Base-by-base conservation (phyloP, 331 rosid genomes). In the Prunus yedoensis region DNA sequence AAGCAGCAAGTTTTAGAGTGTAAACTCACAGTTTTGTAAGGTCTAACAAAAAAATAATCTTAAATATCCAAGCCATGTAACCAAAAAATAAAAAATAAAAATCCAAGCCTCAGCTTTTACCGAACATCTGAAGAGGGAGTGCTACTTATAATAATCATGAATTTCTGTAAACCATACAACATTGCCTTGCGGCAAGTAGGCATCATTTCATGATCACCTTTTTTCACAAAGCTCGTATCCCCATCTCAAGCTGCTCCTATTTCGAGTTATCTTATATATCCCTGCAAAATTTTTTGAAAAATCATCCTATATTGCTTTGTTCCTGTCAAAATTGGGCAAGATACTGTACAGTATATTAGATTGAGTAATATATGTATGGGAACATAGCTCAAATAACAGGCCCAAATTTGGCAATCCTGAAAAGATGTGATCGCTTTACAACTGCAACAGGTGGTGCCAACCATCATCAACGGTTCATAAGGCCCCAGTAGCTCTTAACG, bases 401-500 rank as follows among this genome's bases (percentile, higher is more conserved):
- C 41, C 65, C n/a, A 59, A 11, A 59, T 62, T 30, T 62, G 21
- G 46, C 14, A 62, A 56, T 66, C 66, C 38, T 20, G 43, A 15
- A 38, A 54, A 56, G 4, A 43, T 8, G 38, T 17, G 30, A 12
- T 23, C 52, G 23, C 66, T 43, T 72, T 72, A 72, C 66, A 57
- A 72, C 54, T 41, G 66, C 54, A 43, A 14, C 51, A 41, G 41
- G 25, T 41, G 54, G 52, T 54, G 18, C 49, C 65, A 13, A 28
- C 66, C 14, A 20, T 14, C 16, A 17, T 23, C 16, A 46, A 67
- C 32, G 23, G 17, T 54, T 54, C 52, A 71, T 20, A 57, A 8
- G 76, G 54, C 76, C 84, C 73, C 58, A 5, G 61, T 54, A 71
- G 69, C 85, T 73, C 75, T 71, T 61, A 64, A 85, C 67, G 73